Evolutionary conservation across 345 rosid species (phyloP), one percentile per base, ranked within the genome.

Genomic region (Chamaenerion angustifolium): DNA sequence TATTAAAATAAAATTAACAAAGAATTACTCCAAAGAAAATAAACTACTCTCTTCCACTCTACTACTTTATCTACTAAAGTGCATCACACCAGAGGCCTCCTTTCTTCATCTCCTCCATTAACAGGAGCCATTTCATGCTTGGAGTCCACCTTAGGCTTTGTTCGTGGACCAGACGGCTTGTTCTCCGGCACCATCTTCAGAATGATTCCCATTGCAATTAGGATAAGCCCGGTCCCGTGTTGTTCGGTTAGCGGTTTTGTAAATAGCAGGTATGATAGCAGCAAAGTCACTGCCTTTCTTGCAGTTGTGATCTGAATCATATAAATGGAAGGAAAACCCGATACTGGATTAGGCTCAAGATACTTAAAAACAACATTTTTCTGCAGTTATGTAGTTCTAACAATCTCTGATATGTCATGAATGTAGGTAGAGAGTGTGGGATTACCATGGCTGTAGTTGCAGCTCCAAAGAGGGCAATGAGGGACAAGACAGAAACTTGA

Each of bases 401-500:
- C 4, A 35, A 31, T 31, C 10, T 31, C 0, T 31, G 8, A 23
- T 5, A 23, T 5, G 27, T 2, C 27, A 23, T 5, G 27, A 23
- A 2, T 23, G 27, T 23, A 23, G 2, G 5, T 2, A 23, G 5
- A 4, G 4, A 21, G 37, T 1, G 37, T 3, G 10, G 5, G 10
- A 31, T 31, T 78, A 92, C 98, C 89, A 92, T 82, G 42, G 98
- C 95, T 19, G 98, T 92, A 16, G 89, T 80, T 17, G 98, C 96
- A 12, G 98, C 98, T 44, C 98, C 96, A 9, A 87, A 92, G 53
- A 92, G 68, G 45, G 98, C 96, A 51, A 84, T 84, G 59, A 92
- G 95, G 4, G 96, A 92, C 44, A 92, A 56, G 54, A 87, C 98
- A 11, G 98, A 87, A 47, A 87, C 83, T 72, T 92, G 96, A 25